Base-by-base conservation (phyloP, 148 eudicot species). In the Rhododendron henanense region DNA sequence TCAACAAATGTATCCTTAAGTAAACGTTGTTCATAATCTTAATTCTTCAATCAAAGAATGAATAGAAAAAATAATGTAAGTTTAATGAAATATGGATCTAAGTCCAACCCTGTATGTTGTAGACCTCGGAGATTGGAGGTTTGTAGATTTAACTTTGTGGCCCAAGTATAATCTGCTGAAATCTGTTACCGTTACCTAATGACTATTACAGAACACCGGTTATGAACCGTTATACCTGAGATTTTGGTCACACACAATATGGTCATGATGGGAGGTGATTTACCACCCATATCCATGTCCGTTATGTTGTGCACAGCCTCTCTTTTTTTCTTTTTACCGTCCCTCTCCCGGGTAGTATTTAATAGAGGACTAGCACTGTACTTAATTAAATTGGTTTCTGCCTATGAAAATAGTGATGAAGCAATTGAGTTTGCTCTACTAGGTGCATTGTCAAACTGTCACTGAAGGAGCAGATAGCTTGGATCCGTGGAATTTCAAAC, bases 371-470 rank as follows among this genome's bases (percentile, higher is more conserved):
- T 33, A 13, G 41, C 41, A 14, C 61, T 15, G 21, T 13, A 51
- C 33, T 16, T 81, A 37, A 33, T 53, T 4, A 81, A 37, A 35
- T 28, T 37, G 19, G 55, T 59, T 39, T 79, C 61, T 57, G 73
- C 28, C 13, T 55, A 31, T 1, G 61, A 59, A 28, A 59, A 81
- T 57, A 57, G 65, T 81, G 50, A 37, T 81, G 48, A 81, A 59
- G 73, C 31, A 50, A 48, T 71, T 48, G 11, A 50, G 33, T 87
- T 39, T 79, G 21, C 79, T 82, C 28, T 84, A 55, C 39, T 87
- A 97, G 99, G 91, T 97, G 84, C 92, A 92, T 69, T 97, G 99
- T 63, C 92, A 93, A 90, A 92, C 95, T 16, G 90, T 88, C 31
- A 95, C 98, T 21, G 93, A 97, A 63, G 97, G 95, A 85, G 76